phyloP scores from a whole-genome alignment of 176 grass and related monocot species.

The Carex myosuroides region DNA sequence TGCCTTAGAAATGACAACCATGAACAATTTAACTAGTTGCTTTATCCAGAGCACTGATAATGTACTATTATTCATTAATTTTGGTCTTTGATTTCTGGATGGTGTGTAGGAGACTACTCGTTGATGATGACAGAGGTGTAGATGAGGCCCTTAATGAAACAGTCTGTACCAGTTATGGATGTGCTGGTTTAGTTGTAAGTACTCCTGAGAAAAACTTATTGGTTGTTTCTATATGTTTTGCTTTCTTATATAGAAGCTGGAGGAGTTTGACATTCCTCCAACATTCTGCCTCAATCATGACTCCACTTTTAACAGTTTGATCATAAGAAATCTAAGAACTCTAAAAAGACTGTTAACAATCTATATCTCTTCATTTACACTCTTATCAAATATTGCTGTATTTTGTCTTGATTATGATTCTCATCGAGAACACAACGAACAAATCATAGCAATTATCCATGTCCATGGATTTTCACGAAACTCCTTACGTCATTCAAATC shows the following conservation, averaged over 20 bases:
- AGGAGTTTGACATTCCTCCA: not conserved
- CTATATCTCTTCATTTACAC: not conserved
- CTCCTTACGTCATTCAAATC: not conserved
- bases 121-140: slow-evolving; percentile 83
- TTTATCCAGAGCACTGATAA: not conserved
- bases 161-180: slow-evolving; percentile 50
- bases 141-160: slow-evolving; percentile 82
- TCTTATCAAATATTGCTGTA: not conserved
- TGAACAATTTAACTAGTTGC: not conserved
- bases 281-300: not conserved
- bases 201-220: not conserved
- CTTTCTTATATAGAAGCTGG: not conserved
- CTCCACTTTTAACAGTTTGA: not conserved
- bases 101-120: slow-evolving; percentile 61
- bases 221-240: slow-evolving; percentile 1
- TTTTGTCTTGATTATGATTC: not conserved
- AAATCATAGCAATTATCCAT: not conserved
- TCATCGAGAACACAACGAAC: not conserved
- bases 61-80: not conserved
- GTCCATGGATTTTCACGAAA: not conserved
- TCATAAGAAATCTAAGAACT: not conserved
- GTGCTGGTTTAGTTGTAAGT: slow-evolving; percentile 85
- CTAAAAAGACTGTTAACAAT: not conserved
- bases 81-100: slow-evolving; percentile 11
- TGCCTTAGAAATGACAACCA: not conserved